Percentiles rank a stretch among this genome's conserved stretches.
phyloP scores from a whole-genome alignment of 108 stramenopile genomes.

The Cyclotella atomus region DNA sequence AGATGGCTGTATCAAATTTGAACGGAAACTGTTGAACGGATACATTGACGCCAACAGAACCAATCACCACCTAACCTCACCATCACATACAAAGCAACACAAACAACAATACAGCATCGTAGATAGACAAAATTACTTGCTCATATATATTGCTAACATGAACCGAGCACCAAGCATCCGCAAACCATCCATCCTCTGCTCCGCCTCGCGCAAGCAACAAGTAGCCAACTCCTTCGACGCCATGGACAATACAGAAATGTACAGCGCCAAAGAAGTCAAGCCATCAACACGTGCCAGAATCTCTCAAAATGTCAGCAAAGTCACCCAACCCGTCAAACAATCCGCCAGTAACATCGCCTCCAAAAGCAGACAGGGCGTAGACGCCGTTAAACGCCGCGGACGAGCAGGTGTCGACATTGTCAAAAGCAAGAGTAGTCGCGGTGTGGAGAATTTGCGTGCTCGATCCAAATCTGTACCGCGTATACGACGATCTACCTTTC shows the following conservation, averaged over 20 bases:
- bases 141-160: no score
- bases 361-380: background rate
- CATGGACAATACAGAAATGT: background rate
- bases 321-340: background rate
- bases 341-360: background rate
- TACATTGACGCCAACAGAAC: no score
- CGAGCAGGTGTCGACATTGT: background rate
- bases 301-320: background rate
- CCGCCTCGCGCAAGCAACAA: background rate
- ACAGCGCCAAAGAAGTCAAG: background rate
- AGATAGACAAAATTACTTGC: no score
- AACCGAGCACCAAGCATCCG: constrained; percentile 3
- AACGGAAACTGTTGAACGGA: no score
- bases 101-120: no score
- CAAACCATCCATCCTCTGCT: background rate
- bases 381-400: background rate
- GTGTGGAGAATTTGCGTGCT: background rate
- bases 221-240: background rate
- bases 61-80: no score
- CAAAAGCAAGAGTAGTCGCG: background rate
- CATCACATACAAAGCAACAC: no score
- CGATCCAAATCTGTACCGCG: constrained; percentile 4
- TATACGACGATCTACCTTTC: background rate
- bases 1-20: no score
- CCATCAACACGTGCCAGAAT: background rate